Conservation (phyloP, 139 green algal genomes). For the Coelastrella sp. region DNA sequence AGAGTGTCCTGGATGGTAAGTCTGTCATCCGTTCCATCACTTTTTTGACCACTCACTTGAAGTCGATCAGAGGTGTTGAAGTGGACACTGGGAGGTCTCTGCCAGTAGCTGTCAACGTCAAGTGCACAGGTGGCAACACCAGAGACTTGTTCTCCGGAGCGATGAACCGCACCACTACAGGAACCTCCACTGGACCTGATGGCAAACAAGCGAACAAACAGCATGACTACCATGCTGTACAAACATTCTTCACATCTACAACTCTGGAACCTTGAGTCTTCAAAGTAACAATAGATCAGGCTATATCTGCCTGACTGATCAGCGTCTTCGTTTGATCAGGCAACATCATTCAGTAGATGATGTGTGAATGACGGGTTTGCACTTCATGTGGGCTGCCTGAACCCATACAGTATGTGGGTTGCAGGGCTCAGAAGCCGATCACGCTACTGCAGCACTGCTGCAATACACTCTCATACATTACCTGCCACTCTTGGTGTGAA, state of each 20-base stretch:
- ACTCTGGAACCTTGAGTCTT: too few relatives aligned
- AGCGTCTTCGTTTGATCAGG: too few relatives aligned
- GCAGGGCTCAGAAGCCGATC: too few relatives aligned
- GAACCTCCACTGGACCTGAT: conserved; percentile 45
- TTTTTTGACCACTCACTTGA: conserved; percentile 65
- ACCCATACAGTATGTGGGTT: too few relatives aligned
- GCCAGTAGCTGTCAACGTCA: conserved; percentile 55
- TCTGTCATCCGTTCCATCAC: too few relatives aligned
- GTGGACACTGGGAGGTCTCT: conserved; percentile 66
- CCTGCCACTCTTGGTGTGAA: conserved; percentile 51
- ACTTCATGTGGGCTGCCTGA: too few relatives aligned
- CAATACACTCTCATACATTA: neutral
- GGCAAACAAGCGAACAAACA: neutral
- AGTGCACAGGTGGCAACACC: conserved; percentile 21
- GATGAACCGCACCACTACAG: conserved; percentile 17
- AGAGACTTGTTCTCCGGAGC: conserved; percentile 33
- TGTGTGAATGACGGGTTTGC: too few relatives aligned
- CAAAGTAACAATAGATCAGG: too few relatives aligned
- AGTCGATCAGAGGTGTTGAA: conserved; percentile 61
- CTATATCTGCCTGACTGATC: too few relatives aligned
- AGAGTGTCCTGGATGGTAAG: too few relatives aligned
- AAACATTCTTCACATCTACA: neutral
- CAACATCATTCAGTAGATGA: too few relatives aligned
- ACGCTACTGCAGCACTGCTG: too few relatives aligned
- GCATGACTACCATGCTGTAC: neutral